Base-by-base conservation (phyloP, 345 rosid species). In the Euclidium syriacum region DNA sequence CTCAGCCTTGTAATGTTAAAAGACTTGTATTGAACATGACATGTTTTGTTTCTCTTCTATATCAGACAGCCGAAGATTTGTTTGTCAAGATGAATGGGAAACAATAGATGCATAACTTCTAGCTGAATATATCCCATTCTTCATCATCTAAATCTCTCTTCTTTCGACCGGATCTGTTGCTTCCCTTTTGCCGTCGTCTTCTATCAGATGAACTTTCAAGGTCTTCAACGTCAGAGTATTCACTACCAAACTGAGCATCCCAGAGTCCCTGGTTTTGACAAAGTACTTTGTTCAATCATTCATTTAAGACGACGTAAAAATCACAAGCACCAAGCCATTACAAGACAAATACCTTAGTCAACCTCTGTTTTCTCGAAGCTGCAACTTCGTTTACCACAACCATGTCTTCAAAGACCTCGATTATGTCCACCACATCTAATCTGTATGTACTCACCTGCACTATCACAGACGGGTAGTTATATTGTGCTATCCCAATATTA, bases 371-470 rank as follows among this genome's bases (percentile, higher is more conserved):
- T 17, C 75, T 78, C 36, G 78, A 80, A 34, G 85, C 88, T 64
- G 92, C 87, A 58, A 78, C 85, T 73, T 88, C 95, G 10, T 85
- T 79, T 62, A 88, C 92, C 19, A 91, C 81, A 32, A 85, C 82
- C 6, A 68, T 77, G 72, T 88, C 95, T 18, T 85, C 69, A 34
- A 75, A 62, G 68, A 88, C 95, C 64, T 86, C 84, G 14, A 88
- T 79, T 33, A 86, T 84, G 69, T 91, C 96, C 76, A 82, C 87
- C 3, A 81, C 77, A 67, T 73, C 79, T 75, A 91, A 78, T 54
- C 84, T 82, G 62, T 88, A 88, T 32, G 98, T 86, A 65, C 86
- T 88, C 62, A 88, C 89, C 98, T 86, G 81, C 67, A 74, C 15
- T 15, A 55, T 49, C 47, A 68, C 57, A 58, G 29, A 52, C 32